These are phyloP conservation scores for Zhuliangozyma parablackwelliae DNA, from an alignment of 1,139 yeast genomes.

Conservation along the genomic window DNA sequence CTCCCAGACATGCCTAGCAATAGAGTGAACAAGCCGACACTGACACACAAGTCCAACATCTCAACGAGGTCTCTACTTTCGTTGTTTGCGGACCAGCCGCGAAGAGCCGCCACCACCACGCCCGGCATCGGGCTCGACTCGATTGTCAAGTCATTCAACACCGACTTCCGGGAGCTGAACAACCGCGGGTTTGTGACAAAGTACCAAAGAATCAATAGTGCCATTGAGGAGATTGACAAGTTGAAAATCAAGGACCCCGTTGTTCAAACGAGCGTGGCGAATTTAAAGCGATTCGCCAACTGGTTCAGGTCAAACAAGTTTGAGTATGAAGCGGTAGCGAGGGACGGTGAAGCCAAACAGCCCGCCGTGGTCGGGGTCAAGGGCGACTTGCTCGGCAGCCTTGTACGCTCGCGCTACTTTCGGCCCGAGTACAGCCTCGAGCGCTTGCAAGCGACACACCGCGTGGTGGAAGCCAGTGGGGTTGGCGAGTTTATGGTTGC, in stretches of 20 bases:
- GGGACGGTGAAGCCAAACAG: too few species aligned
- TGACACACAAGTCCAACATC: conserved; percentile 1
- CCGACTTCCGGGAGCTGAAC: conserved; percentile 4
- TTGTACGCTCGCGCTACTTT: background rate
- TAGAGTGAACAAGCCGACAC: background rate
- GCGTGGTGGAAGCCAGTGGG: conserved; percentile 1
- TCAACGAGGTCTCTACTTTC: conserved; percentile 3
- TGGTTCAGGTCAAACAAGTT: conserved; percentile 8
- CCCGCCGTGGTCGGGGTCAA: too few species aligned
- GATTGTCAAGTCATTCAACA: too few species aligned
- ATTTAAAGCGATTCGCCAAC: conserved; percentile 1
- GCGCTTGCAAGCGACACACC: conserved; percentile 7
- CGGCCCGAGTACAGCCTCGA: background rate
- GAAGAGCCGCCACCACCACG: conserved; percentile 1
- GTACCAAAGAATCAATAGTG: conserved; percentile 5
- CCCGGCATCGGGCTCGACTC: background rate
- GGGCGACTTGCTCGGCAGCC: too few species aligned
- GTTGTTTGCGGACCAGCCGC: conserved; percentile 1
- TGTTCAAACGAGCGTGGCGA: background rate
- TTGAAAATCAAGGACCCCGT: conserved; percentile 3
- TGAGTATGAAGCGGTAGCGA: conserved; percentile 1
- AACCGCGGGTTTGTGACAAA: conserved; percentile 6
- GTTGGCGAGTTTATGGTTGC: conserved; percentile 7
- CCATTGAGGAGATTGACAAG: background rate
- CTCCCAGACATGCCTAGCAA: too few species aligned